Evolutionary conservation across 2,329 filamentous ascomycete species (phyloP).

Genomic region (Trichophyton rubrum): DNA sequence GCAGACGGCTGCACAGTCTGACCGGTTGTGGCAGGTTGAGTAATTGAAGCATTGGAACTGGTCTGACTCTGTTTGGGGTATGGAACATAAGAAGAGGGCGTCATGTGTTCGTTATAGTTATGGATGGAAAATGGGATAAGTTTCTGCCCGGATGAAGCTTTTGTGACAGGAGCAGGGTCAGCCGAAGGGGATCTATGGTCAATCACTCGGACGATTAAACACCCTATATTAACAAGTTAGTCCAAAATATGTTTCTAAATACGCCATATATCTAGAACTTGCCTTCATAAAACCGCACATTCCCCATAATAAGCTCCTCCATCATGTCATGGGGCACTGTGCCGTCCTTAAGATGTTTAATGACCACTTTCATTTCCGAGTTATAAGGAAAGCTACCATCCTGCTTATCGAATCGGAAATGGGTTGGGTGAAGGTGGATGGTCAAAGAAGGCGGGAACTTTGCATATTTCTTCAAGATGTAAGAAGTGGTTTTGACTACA

Average conservation of each 20-base stretch:
- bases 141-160: constrained; percentile 47
- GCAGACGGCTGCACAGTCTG: not conserved
- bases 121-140: constrained; percentile 71
- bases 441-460: constrained; percentile 67
- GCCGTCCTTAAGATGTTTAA: constrained; percentile 62
- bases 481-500: constrained; percentile 57
- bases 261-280: constrained; percentile 9
- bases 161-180: constrained; percentile 45
- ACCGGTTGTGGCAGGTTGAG: not conserved
- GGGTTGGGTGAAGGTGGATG: constrained; percentile 69
- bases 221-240: constrained; percentile 33
- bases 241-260: not conserved
- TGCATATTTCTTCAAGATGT: constrained; percentile 72
- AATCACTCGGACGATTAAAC: constrained; percentile 86
- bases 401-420: constrained; percentile 89
- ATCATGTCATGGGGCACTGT: constrained; percentile 86
- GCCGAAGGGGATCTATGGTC: constrained; percentile 62
- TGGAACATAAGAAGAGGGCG: constrained; percentile 72
- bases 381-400: constrained; percentile 86
- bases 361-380: constrained; percentile 71
- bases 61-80: constrained; percentile 45
- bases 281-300: constrained; percentile 81
- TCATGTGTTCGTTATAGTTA: constrained; percentile 81
- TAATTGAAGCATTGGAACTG: constrained; percentile 31
- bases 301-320: constrained; percentile 57